Evolutionary conservation across 2,329 filamentous ascomycete genomes (phyloP).

Genomic region (Xylaria sp.): DNA sequence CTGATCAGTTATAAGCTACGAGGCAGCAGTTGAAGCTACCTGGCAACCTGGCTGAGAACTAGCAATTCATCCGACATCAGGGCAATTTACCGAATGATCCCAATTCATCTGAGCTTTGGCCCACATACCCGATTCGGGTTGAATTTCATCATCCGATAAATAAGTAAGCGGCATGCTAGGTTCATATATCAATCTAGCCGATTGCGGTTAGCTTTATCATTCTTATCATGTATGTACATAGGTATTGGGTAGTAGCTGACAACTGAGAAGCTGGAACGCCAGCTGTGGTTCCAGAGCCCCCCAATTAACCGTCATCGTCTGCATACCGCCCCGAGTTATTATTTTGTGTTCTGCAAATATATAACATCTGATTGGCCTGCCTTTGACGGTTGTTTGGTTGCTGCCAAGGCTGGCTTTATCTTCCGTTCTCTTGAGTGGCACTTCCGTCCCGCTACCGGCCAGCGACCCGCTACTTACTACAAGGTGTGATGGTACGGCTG

Average conservation of each 20-base stretch:
- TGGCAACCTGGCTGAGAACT: conserved; percentile 38
- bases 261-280: conserved; percentile 1
- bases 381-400: conserved; percentile 41
- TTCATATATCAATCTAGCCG: neutral
- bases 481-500: conserved; percentile 19
- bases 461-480: conserved; percentile 36
- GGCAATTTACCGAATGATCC: conserved; percentile 45
- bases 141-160: neutral
- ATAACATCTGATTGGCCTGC: conserved; percentile 41
- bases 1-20: conserved; percentile 11
- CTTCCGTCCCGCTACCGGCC: conserved; percentile 31
- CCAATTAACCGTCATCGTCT: conserved; percentile 23
- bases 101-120: conserved; percentile 35
- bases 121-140: conserved; percentile 28
- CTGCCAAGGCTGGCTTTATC: conserved; percentile 43
- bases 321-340: conserved; percentile 18
- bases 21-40: conserved; percentile 42
- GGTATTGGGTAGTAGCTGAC: neutral
- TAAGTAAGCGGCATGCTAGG: no score
- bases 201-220: neutral
- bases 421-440: conserved; percentile 17
- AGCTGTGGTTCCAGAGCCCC: neutral
- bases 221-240: neutral
- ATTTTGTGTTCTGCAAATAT: conserved; percentile 33
- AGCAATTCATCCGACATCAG: conserved; percentile 38